A percentile compares a stretch with the other conserved stretches of the same genome.
phyloP scores from a whole-genome alignment of 225 moss, liverwort and hornwort genomes.

The Ulota crispa region DNA sequence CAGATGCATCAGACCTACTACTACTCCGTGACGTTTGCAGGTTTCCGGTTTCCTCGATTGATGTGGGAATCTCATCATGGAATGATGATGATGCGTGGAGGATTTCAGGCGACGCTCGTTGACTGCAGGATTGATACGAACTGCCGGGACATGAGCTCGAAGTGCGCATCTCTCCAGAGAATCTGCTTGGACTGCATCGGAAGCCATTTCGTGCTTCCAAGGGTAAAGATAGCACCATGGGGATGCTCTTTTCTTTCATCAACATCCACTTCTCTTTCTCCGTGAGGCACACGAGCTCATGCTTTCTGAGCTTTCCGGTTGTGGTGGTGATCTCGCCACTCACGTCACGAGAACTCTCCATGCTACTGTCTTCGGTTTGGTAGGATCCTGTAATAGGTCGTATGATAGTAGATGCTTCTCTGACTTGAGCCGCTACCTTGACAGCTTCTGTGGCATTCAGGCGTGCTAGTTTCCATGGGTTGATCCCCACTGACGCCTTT shows the following conservation, averaged over 20 bases:
- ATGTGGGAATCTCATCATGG: conserved; percentile 25
- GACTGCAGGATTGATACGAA: conserved; percentile 45
- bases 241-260: conserved; percentile 28
- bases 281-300: conserved; percentile 29
- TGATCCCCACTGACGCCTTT: conserved; percentile 63
- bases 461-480: conserved; percentile 88
- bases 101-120: conserved; percentile 43
- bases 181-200: conserved; percentile 41
- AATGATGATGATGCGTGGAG: conserved; percentile 17
- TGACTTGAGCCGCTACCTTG: conserved; percentile 65
- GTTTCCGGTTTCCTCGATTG: neutral
- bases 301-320: conserved; percentile 51
- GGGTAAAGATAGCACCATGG: conserved; percentile 28
- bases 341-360: conserved; percentile 57
- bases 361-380: conserved; percentile 75
- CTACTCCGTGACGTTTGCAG: conserved; percentile 46
- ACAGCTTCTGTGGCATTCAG: conserved; percentile 64
- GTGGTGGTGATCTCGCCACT: conserved; percentile 65
- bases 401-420: conserved; percentile 58
- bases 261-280: conserved; percentile 43
- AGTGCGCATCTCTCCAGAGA: conserved; percentile 40
- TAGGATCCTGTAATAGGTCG: conserved; percentile 51
- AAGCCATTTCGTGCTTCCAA: conserved; percentile 34
- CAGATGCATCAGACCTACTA: conserved; percentile 55
- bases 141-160: conserved; percentile 41